Percentiles rank a stretch among this genome's conserved stretches.
These are phyloP conservation scores for Falciphora oryzae DNA, from an alignment of 2,329 filamentous ascomycete genomes.

Conservation along the genomic window DNA sequence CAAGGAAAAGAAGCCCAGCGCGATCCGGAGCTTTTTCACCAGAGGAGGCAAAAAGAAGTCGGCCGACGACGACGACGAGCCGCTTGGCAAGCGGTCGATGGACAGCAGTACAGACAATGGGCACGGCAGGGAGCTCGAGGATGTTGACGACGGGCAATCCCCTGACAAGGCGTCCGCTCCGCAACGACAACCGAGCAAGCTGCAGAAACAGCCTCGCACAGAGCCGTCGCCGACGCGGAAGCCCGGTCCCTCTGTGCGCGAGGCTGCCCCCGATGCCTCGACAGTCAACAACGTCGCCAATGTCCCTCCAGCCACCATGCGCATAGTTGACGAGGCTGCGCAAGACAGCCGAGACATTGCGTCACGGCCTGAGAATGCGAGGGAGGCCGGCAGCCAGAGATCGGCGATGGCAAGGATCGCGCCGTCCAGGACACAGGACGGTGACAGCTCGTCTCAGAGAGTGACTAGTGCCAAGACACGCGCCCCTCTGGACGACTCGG, in stretches of 20 bases:
- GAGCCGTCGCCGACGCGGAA: constrained; percentile 43
- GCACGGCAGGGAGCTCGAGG: constrained; percentile 37
- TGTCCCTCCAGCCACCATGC: constrained; percentile 51
- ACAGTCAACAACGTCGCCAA: constrained; percentile 48
- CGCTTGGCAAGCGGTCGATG: constrained; percentile 56
- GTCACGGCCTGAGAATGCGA: not conserved
- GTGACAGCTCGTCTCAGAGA: constrained; percentile 49
- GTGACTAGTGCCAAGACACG: constrained; percentile 55
- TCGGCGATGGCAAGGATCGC: constrained; percentile 37
- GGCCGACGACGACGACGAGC: constrained; percentile 53
- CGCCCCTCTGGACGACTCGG: constrained; percentile 65
- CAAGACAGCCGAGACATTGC: constrained; percentile 28
- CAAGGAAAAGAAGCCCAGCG: constrained; percentile 58
- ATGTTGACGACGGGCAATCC: constrained; percentile 38
- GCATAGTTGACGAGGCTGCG: constrained; percentile 51
- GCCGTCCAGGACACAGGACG: constrained; percentile 29
- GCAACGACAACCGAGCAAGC: constrained; percentile 58
- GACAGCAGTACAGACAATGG: constrained; percentile 36
- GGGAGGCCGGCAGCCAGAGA: constrained; percentile 23
- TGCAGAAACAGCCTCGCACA: constrained; percentile 59
- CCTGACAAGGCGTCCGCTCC: constrained; percentile 36
- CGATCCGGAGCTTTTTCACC: constrained; percentile 56
- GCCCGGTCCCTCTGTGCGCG: constrained; percentile 23
- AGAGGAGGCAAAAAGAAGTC: constrained; percentile 55
- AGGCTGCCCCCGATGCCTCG: constrained; percentile 33